Percentiles rank a stretch among this genome's conserved stretches.
Conservation (phyloP, 345 rosid genomes). For the Euphorbia peplus region DNA sequence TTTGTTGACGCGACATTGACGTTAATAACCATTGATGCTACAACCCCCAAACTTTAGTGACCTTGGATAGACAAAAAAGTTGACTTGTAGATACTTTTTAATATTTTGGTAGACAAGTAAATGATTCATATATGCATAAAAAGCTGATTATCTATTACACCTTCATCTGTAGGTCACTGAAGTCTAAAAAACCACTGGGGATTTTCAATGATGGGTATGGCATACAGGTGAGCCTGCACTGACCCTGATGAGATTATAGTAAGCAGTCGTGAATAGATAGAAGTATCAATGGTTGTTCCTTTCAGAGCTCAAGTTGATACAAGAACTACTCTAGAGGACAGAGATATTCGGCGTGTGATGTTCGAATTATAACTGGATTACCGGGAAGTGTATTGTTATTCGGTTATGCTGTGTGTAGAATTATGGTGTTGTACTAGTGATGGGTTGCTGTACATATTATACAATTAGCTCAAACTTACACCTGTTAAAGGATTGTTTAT, state of each 20-base stretch:
- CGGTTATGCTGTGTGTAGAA: background rate
- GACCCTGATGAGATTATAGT: too few species aligned
- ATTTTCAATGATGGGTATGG: background rate
- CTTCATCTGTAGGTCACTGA: background rate
- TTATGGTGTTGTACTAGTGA: background rate
- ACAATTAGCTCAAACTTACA: too few species aligned
- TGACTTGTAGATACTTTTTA: background rate
- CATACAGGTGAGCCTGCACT: background rate
- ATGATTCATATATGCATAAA: background rate
- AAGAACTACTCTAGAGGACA: too few species aligned
- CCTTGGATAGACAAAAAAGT: too few species aligned
- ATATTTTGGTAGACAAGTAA: background rate
- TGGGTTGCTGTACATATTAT: background rate
- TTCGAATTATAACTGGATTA: background rate
- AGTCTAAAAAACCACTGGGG: background rate
- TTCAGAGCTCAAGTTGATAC: too few species aligned
- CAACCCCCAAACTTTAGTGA: too few species aligned
- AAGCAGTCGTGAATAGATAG: too few species aligned
- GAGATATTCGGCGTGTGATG: too few species aligned
- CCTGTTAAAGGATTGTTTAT: too few species aligned
- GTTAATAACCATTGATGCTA: too few species aligned
- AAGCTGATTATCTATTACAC: background rate
- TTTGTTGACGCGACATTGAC: too few species aligned
- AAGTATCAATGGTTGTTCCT: too few species aligned
- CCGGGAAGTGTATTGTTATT: background rate